A percentile compares a stretch with the other conserved stretches of the same genome.
Evolutionary conservation across 257 asterid genomes (phyloP).

Genomic region (Rubia yunnanensis): DNA sequence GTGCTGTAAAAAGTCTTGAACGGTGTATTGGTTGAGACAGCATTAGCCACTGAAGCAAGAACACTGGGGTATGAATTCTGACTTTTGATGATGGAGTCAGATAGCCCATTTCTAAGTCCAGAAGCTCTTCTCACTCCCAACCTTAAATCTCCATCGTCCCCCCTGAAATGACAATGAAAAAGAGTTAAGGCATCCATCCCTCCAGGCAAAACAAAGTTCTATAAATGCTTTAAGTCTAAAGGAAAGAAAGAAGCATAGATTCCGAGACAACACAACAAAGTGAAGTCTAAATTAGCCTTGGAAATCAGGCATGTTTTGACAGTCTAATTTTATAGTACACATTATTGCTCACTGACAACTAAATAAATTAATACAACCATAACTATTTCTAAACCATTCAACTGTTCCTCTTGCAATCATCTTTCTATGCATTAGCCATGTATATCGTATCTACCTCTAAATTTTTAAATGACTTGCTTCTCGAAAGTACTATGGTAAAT

Average conservation of each 20-base stretch:
- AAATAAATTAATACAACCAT: not conserved
- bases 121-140: conserved; percentile 94
- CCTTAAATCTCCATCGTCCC: conserved; percentile 74
- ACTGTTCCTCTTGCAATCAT: not conserved
- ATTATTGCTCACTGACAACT: not conserved
- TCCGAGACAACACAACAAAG: not conserved
- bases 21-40: conserved; percentile 42
- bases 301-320: not conserved
- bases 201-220: not conserved
- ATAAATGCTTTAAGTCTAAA: not conserved
- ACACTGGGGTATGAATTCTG: conserved; percentile 66
- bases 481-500: not conserved
- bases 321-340: not conserved
- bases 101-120: conserved; percentile 77
- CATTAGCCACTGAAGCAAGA: conserved; percentile 67
- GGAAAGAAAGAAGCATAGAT: not conserved
- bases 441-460: not conserved
- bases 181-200: not conserved
- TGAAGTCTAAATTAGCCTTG: not conserved
- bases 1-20: conserved; percentile 78
- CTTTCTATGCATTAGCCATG: not conserved
- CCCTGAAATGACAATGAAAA: conserved; percentile 35
- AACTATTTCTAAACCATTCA: not conserved
- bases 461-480: not conserved
- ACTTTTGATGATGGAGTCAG: conserved; percentile 68